Percentiles rank a stretch among this genome's conserved stretches.
These are phyloP conservation scores for Licmophora abbreviata DNA, from an alignment of 108 stramenopile genomes.

Conservation along the genomic window DNA sequence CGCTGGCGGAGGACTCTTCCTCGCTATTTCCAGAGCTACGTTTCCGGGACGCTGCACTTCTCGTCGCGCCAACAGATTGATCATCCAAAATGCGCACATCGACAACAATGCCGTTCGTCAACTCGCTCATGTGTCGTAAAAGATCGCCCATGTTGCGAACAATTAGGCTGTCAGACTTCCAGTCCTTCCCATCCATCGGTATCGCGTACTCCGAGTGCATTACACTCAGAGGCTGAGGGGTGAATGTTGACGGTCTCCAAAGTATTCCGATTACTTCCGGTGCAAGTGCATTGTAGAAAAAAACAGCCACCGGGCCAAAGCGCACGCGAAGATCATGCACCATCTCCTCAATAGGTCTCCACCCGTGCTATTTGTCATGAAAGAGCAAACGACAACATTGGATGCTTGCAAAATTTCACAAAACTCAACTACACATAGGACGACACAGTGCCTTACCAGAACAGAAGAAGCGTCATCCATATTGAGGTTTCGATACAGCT, in stretches of 20 bases:
- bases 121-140: slow-evolving; percentile 39
- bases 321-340: slow-evolving; percentile 38
- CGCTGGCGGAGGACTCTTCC: no score
- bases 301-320: slow-evolving; percentile 55
- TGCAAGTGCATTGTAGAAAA: slow-evolving; percentile 73
- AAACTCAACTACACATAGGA: neutral
- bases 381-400: neutral
- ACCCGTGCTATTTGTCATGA: slow-evolving; percentile 27
- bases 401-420: neutral
- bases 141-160: slow-evolving; percentile 56
- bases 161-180: slow-evolving; percentile 57
- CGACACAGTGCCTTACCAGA: neutral
- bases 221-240: slow-evolving; percentile 47
- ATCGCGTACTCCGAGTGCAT: slow-evolving; percentile 54
- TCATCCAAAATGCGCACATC: slow-evolving; percentile 43
- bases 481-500: slow-evolving; percentile 61
- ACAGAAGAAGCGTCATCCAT: neutral
- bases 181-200: slow-evolving; percentile 32
- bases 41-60: no score
- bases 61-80: slow-evolving; percentile 3
- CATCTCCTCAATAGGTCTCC: slow-evolving; percentile 58
- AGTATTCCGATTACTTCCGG: slow-evolving; percentile 74
- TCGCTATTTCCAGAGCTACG: no score
- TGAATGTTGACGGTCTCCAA: slow-evolving; percentile 65
- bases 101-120: slow-evolving; percentile 33